Evolutionary conservation across 768 basidiomycete genomes (phyloP).

Genomic region (Chalciporus sphaerocephalus): DNA sequence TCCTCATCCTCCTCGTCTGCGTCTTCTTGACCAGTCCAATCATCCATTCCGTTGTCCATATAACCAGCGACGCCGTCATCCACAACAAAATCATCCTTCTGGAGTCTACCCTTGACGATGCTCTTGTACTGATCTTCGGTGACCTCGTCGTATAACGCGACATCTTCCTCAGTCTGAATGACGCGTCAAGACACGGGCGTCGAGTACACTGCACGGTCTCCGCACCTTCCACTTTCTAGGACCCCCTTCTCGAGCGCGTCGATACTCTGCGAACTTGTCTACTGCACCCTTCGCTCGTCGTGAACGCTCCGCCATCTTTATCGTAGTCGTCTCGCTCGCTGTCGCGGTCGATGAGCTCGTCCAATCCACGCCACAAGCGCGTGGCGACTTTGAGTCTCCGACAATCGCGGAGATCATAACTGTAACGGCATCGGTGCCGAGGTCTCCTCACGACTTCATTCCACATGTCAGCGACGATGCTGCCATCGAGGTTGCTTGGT

Average conservation of each 20-base stretch:
- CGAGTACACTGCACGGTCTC: not conserved
- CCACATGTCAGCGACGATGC: slow-evolving; percentile 30
- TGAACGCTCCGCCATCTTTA: slow-evolving; percentile 26
- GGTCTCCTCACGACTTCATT: not conserved
- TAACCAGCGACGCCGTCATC: slow-evolving; percentile 92
- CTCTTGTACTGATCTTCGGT: slow-evolving; percentile 83
- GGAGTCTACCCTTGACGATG: slow-evolving; percentile 79
- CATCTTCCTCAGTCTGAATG: slow-evolving; percentile 50
- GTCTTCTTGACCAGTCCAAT: slow-evolving; percentile 66
- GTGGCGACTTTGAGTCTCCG: slow-evolving; percentile 23
- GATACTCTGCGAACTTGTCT: slow-evolving; percentile 57
- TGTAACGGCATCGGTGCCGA: slow-evolving; percentile 14
- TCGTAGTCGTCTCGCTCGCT: slow-evolving; percentile 1
- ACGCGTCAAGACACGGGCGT: slow-evolving; percentile 22
- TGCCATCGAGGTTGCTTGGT: slow-evolving; percentile 44
- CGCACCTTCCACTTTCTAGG: slow-evolving; percentile 55
- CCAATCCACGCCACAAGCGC: slow-evolving; percentile 27
- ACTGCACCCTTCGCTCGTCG: slow-evolving; percentile 19
- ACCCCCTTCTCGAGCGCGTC: slow-evolving; percentile 57
- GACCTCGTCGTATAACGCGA: slow-evolving; percentile 81
- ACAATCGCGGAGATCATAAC: slow-evolving; percentile 10
- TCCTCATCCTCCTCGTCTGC: slow-evolving; percentile 55
- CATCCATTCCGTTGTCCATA: slow-evolving; percentile 95
- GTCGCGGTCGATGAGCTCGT: not conserved
- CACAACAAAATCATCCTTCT: slow-evolving; percentile 89